Conservation (phyloP, 805 yeast species). For the Ogataea populi-albae region DNA sequence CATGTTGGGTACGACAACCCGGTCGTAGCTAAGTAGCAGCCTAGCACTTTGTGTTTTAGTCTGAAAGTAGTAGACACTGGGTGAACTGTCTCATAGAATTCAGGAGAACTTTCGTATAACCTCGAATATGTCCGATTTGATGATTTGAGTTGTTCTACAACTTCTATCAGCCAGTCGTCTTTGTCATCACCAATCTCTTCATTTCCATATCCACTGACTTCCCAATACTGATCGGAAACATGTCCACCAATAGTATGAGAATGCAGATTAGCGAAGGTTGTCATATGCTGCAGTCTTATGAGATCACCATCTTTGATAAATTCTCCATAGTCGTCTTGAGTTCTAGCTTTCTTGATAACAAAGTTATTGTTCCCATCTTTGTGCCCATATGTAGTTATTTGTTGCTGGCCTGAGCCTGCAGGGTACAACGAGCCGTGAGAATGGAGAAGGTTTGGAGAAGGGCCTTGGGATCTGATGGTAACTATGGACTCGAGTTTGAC, state of each 20-base stretch:
- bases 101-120: conserved; percentile 30
- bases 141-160: conserved; percentile 50
- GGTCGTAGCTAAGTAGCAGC: conserved; percentile 83
- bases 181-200: conserved; percentile 61
- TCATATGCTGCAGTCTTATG: conserved; percentile 60
- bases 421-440: conserved; percentile 87
- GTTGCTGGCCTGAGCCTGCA: conserved; percentile 91
- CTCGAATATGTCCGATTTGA: conserved; percentile 25
- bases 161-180: conserved; percentile 77
- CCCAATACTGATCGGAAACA: conserved; percentile 45
- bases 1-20: conserved; percentile 85
- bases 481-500: conserved; percentile 54
- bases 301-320: conserved; percentile 56
- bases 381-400: conserved; percentile 92
- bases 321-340: conserved; percentile 10
- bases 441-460: conserved; percentile 75
- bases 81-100: conserved; percentile 55
- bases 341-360: conserved; percentile 42
- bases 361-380: conserved; percentile 85
- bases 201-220: conserved; percentile 75
- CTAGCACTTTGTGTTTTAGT: conserved; percentile 60
- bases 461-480: conserved; percentile 66
- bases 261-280: conserved; percentile 66
- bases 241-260: conserved; percentile 68
- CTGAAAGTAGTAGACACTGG: conserved; percentile 85